phyloP scores from a whole-genome alignment of 495 filamentous ascomycete species.

The Penicillium daleae region DNA sequence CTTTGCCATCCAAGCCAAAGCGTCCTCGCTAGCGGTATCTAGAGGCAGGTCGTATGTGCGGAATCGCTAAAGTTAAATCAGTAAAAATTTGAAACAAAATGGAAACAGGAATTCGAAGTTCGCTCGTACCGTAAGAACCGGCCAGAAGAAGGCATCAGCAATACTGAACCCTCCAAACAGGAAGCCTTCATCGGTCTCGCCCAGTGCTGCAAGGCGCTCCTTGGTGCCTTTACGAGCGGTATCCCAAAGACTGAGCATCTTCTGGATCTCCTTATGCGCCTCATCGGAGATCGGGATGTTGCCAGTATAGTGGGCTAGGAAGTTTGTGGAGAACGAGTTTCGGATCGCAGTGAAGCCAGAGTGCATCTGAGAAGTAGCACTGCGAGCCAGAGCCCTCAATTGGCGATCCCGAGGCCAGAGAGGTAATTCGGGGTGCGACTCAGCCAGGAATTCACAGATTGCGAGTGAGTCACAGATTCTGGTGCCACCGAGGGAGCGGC shows the following conservation, averaged over 20 bases:
- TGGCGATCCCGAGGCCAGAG: constrained; percentile 50
- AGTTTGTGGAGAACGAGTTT: constrained; percentile 48
- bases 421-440: constrained; percentile 42
- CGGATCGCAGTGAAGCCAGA: constrained; percentile 53
- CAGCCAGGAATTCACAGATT: constrained; percentile 58
- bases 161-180: constrained; percentile 42
- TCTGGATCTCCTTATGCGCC: constrained; percentile 33
- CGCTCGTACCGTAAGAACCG: constrained; percentile 42
- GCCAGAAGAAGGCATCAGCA: constrained; percentile 43
- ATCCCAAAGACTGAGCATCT: constrained; percentile 31
- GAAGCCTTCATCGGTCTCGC: constrained; percentile 30
- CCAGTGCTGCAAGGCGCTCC: constrained; percentile 27
- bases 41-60: constrained; percentile 49
- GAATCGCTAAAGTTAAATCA: constrained; percentile 40
- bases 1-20: constrained; percentile 45
- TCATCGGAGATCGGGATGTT: constrained; percentile 33
- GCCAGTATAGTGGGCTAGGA: constrained; percentile 42
- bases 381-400: constrained; percentile 54
- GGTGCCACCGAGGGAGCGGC: constrained; percentile 28
- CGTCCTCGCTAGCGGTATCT: constrained; percentile 39
- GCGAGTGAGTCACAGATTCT: constrained; percentile 55
- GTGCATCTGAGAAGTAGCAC: constrained; percentile 59
- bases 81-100: background rate
- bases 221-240: constrained; percentile 24
- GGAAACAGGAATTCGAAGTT: background rate